A percentile compares a stretch with the other conserved stretches of the same genome.
phyloP scores from a whole-genome alignment of 495 filamentous ascomycete genomes.

The Penicillium antarcticum region DNA sequence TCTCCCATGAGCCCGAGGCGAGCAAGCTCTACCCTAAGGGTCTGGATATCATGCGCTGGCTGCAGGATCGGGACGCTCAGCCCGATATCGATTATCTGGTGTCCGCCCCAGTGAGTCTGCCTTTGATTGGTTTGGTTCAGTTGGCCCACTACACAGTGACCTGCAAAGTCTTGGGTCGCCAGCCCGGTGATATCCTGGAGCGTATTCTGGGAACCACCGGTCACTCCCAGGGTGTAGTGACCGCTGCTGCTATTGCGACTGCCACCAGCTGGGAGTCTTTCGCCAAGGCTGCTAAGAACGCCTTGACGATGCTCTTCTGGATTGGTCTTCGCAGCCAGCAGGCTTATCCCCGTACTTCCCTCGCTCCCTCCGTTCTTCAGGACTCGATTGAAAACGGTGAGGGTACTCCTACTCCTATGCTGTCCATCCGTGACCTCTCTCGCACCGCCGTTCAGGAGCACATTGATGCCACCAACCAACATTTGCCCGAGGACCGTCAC shows the following conservation, averaged over 20 bases:
- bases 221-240: slow-evolving; percentile 94
- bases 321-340: slow-evolving; percentile 98
- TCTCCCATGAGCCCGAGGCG: slow-evolving; percentile 82
- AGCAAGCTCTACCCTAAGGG: slow-evolving; percentile 96
- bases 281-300: slow-evolving; percentile 67
- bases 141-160: slow-evolving; percentile 90
- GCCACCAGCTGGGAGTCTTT: slow-evolving; percentile 89
- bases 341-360: slow-evolving; percentile 88
- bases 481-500: slow-evolving; percentile 86
- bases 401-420: slow-evolving; percentile 92
- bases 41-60: slow-evolving; percentile 88
- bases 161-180: slow-evolving; percentile 81
- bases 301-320: slow-evolving; percentile 97
- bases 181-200: slow-evolving; percentile 81
- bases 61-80: slow-evolving; percentile 79
- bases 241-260: slow-evolving; percentile 87
- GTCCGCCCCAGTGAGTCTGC: slow-evolving; percentile 94
- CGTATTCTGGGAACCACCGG: slow-evolving; percentile 84
- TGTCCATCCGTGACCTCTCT: slow-evolving; percentile 91
- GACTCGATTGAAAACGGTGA: slow-evolving; percentile 94
- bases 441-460: slow-evolving; percentile 84
- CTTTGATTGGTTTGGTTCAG: slow-evolving; percentile 92
- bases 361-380: slow-evolving; percentile 87
- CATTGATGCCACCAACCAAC: slow-evolving; percentile 92
- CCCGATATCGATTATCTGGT: slow-evolving; percentile 95